A percentile compares a stretch with the other conserved stretches of the same genome.
Evolutionary conservation across 179 eudicot genomes (phyloP).

Genomic region (Gypsophila paniculata): DNA sequence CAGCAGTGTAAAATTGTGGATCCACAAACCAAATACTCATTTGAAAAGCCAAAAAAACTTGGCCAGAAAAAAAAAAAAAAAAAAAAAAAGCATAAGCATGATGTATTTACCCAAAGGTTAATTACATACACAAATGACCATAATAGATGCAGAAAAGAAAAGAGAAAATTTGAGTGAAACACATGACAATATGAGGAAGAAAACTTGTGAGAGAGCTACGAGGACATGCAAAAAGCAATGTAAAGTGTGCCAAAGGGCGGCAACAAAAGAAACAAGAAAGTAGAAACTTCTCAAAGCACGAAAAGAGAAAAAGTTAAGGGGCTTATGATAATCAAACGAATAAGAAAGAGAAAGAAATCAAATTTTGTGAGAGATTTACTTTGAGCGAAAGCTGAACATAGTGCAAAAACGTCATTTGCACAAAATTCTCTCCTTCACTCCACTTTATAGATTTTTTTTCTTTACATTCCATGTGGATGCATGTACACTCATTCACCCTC

Average conservation of each 20-base stretch:
- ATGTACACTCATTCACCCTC: not conserved
- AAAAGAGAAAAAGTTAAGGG: not conserved
- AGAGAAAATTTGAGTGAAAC: not conserved
- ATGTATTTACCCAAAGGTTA: too few relatives aligned
- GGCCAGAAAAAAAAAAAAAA: not conserved
- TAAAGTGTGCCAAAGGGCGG: too few relatives aligned
- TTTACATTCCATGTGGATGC: not conserved
- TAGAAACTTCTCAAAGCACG: not conserved
- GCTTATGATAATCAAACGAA: not conserved
- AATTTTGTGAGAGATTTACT: not conserved
- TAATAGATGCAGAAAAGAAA: not conserved
- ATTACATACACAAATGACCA: not conserved
- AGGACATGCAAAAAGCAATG: not conserved
- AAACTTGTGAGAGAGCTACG: not conserved
- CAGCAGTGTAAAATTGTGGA: not conserved
- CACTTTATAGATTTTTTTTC: not conserved
- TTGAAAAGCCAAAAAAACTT: slow-evolving; percentile 2
- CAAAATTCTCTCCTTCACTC: not conserved
- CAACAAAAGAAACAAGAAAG: slow-evolving; percentile 1
- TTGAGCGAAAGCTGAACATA: not conserved
- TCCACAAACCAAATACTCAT: not conserved
- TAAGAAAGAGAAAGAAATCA: not conserved
- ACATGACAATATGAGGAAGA: not conserved
- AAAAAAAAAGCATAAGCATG: not conserved
- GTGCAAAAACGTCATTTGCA: not conserved